phyloP scores from a whole-genome alignment of 2,329 filamentous ascomycete genomes.

The Scedosporium minutisporum region DNA sequence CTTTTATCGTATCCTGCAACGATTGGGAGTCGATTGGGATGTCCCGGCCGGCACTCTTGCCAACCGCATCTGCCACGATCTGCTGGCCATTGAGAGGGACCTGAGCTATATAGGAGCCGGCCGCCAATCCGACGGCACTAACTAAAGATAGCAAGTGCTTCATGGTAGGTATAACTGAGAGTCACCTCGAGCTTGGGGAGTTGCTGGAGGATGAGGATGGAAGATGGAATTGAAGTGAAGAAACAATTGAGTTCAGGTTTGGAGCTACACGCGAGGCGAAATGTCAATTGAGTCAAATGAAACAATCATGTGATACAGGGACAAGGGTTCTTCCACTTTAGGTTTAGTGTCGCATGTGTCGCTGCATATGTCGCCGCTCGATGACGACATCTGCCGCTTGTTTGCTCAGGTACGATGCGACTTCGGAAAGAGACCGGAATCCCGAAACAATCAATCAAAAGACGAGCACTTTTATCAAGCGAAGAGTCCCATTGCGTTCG shows the following conservation, averaged over 20 bases:
- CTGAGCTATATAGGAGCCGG: neutral
- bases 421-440: too few relatives aligned
- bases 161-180: neutral
- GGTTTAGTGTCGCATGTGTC: neutral
- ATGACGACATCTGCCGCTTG: too few relatives aligned
- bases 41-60: constrained; percentile 12
- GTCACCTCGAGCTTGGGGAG: neutral
- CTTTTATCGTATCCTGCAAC: constrained; percentile 47
- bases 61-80: neutral
- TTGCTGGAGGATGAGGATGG: neutral
- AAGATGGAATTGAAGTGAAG: neutral
- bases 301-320: neutral
- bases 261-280: neutral
- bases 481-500: too few relatives aligned
- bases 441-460: too few relatives aligned
- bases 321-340: neutral
- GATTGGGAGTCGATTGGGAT: constrained; percentile 42
- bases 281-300: neutral
- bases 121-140: neutral
- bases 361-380: too few relatives aligned
- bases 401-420: too few relatives aligned
- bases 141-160: neutral
- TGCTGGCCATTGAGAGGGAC: neutral
- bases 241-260: neutral
- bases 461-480: too few relatives aligned